These are phyloP conservation scores for Chlamydomonas schloesseri DNA, from an alignment of 139 green algal species.

Conservation along the genomic window DNA sequence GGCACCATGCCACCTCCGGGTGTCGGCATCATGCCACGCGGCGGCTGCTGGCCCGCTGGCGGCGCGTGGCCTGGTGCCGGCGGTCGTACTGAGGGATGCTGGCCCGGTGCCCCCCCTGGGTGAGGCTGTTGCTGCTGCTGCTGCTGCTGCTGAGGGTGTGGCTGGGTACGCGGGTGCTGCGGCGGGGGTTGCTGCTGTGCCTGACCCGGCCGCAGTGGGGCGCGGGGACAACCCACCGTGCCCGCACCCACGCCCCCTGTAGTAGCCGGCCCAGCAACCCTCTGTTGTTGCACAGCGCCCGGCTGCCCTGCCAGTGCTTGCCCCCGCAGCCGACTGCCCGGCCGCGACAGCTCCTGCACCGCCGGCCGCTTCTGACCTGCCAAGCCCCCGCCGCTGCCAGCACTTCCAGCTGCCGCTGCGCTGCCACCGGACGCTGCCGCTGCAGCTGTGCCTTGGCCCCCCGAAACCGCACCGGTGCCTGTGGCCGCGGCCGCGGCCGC, in stretches of 20 bases:
- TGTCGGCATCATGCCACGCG: slow-evolving; percentile 1
- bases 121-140: neutral
- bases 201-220: too few species aligned
- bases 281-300: too few species aligned
- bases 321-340: slow-evolving; percentile 10
- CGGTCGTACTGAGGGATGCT: neutral
- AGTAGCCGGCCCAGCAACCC: neutral
- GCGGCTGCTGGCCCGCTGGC: too few species aligned
- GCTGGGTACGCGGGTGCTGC: too few species aligned
- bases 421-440: too few species aligned
- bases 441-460: too few species aligned
- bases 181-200: too few species aligned
- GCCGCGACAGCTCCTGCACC: neutral
- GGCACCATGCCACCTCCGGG: slow-evolving; percentile 9
- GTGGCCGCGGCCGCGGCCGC: too few species aligned
- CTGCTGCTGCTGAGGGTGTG: too few species aligned
- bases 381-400: neutral
- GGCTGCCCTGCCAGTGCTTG: neutral
- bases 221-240: neutral
- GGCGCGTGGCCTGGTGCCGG: too few species aligned
- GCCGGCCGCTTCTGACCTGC: slow-evolving; percentile 24
- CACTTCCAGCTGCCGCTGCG: neutral
- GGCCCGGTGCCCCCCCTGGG: neutral
- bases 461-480: too few species aligned
- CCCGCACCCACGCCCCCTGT: too few species aligned